These are phyloP conservation scores for Paracamarosporium sp. DNA, from an alignment of 2,329 filamentous ascomycete genomes.

Conservation along the genomic window DNA sequence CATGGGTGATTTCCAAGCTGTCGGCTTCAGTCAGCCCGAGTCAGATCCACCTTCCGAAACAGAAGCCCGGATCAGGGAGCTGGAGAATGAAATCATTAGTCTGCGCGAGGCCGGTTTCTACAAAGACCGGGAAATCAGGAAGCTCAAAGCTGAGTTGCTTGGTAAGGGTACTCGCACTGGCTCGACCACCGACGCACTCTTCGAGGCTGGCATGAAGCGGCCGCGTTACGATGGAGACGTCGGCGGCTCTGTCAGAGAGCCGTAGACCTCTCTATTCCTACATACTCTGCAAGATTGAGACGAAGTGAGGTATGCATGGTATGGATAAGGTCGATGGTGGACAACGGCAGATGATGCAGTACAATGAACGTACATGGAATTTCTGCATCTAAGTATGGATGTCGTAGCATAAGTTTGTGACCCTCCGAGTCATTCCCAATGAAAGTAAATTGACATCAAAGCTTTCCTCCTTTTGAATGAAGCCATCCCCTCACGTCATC, in stretches of 20 bases:
- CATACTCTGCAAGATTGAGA: background rate
- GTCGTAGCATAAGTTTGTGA: too few relatives aligned
- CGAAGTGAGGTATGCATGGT: background rate
- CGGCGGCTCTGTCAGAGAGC: background rate
- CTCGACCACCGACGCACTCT: background rate
- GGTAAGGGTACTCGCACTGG: background rate
- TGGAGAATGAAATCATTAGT: constrained; percentile 1
- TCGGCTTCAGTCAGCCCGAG: background rate
- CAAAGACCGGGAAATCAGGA: constrained; percentile 7
- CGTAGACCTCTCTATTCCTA: background rate
- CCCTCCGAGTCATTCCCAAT: too few relatives aligned
- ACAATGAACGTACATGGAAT: too few relatives aligned
- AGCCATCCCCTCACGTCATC: constrained; percentile 42
- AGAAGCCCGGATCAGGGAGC: background rate
- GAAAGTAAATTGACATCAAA: constrained; percentile 7
- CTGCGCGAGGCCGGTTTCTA: background rate
- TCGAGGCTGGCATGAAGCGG: constrained; percentile 1
- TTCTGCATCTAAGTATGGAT: too few relatives aligned
- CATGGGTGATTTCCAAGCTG: background rate
- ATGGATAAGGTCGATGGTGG: background rate
- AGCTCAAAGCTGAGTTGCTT: constrained; percentile 3
- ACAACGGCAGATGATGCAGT: background rate
- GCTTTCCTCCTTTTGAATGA: constrained; percentile 24
- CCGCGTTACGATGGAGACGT: background rate
- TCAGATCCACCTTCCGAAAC: background rate